Evolutionary conservation across 192 early-diverging fungal genomes (phyloP), one percentile per base, ranked within the genome.

Genomic region (Polychytrium aggregatum): DNA sequence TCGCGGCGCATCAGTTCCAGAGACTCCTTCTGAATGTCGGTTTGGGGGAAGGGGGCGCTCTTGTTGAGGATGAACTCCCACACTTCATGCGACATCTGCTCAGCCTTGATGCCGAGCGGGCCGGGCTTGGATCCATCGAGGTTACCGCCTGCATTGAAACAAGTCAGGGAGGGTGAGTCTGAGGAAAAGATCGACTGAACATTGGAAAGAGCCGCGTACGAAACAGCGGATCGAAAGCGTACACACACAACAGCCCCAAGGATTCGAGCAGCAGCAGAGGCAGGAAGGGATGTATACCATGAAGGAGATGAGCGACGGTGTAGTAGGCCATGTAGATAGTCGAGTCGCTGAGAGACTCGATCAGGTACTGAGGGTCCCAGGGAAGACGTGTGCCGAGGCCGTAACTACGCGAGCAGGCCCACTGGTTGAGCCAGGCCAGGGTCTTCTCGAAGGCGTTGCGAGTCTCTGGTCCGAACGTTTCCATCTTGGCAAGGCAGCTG

Each of bases 291-390:
- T n/a, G n/a, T n/a, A n/a, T 50, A 64, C 70, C 71, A 53, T 98
- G 95, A 18, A 98, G 72, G 48, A 93, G 64, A 59, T 90, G 88
- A 6, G 90, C 80, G 28, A 99, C 82, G 16, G 96, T 96, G 76
- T 99, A 99, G 77, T 97, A 99, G 27, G 96, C 88, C 96, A 99
- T 99, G 70, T 99, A 99, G 51, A 99, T 96, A 21, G 96, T 99
- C 17, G 96, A 99, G 60, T 99, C 96, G 16, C 83, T 86, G 20
- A 99, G 73, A 31, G 87, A 90, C 72, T 99, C 96, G 51, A 99
- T 90, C 59, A 99, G 67, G 67, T 77, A 90, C 53, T 82, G 70
- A 28, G 71, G 68, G 57, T 99, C 93, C 92, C 93, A 97, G 11
- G 96, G 96, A 43, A 99, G 64, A 46, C 74, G 82, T 51, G 76